phyloP scores from a whole-genome alignment of 176 grass and related monocot genomes.

The Sorghum bicolor region DNA sequence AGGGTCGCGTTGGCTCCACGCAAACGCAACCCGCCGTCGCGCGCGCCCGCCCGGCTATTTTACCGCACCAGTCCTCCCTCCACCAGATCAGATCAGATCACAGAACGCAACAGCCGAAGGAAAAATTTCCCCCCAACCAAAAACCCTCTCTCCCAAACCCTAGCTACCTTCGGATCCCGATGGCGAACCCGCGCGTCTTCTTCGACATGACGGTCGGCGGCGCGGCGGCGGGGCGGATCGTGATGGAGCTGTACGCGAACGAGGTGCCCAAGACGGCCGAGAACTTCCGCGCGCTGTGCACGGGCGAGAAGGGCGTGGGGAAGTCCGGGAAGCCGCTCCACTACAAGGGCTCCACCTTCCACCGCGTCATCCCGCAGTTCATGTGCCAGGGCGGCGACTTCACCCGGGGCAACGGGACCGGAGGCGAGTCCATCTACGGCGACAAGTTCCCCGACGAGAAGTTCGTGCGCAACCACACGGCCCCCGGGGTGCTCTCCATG shows the following conservation, averaged over 20 bases:
- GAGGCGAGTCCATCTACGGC: constrained; percentile 18
- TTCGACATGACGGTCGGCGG: constrained; percentile 16
- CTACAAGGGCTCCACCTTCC: constrained; percentile 13
- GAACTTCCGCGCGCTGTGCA: constrained; percentile 15
- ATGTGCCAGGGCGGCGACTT: constrained; percentile 23
- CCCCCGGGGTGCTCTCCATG: neutral
- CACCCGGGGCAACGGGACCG: constrained; percentile 7
- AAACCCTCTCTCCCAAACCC: neutral
- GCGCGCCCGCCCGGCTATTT: neutral
- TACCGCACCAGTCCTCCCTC: neutral
- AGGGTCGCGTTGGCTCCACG: neutral
- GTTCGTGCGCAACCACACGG: constrained; percentile 4
- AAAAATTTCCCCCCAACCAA: neutral
- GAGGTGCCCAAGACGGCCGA: neutral
- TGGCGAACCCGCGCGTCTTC: constrained; percentile 10
- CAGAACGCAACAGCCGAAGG: neutral
- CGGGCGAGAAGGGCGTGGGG: constrained; percentile 5
- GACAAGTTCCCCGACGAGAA: constrained; percentile 14
- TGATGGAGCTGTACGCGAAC: constrained; percentile 2
- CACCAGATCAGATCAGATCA: neutral
- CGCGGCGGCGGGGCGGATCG: neutral
- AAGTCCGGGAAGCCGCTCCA: constrained; percentile 1
- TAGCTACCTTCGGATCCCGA: neutral
- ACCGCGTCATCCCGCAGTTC: constrained; percentile 10
- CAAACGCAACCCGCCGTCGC: neutral